These are phyloP conservation scores for Leccinum ochraceum DNA, from an alignment of 768 basidiomycete species.

Conservation along the genomic window DNA sequence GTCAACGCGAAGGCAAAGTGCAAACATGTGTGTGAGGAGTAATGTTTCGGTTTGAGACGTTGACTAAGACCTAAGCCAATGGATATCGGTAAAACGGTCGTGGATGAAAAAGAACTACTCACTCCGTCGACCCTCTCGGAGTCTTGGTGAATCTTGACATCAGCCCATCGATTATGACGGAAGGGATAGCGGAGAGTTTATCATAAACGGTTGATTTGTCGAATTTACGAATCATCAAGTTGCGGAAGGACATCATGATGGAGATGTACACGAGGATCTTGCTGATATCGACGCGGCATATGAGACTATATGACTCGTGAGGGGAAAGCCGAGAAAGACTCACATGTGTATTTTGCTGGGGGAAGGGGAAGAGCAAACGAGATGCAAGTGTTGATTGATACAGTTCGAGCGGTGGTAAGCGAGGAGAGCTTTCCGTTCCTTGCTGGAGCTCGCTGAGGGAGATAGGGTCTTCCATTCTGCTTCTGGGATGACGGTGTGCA, in stretches of 20 bases:
- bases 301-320: constrained; percentile 1
- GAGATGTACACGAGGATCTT: constrained; percentile 82
- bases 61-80: constrained; percentile 39
- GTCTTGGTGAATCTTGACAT: constrained; percentile 80
- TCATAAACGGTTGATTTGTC: constrained; percentile 56
- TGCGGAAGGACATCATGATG: constrained; percentile 72
- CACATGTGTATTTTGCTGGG: constrained; percentile 65
- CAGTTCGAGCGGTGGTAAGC: constrained; percentile 66
- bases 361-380: constrained; percentile 41
- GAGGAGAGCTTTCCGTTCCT: constrained; percentile 56
- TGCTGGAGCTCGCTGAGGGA: constrained; percentile 41
- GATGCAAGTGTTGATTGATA: constrained; percentile 63
- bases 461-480: constrained; percentile 77
- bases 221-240: constrained; percentile 40
- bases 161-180: constrained; percentile 69
- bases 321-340: constrained; percentile 24
- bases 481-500: constrained; percentile 77
- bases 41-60: constrained; percentile 73
- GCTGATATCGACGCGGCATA: constrained; percentile 38
- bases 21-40: constrained; percentile 77
- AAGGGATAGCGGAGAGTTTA: constrained; percentile 58
- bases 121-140: constrained; percentile 67
- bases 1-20: constrained; percentile 78
- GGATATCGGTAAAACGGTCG: not conserved
- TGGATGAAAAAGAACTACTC: constrained; percentile 16